phyloP scores from a whole-genome alignment of 1,284 basidiomycete genomes.

The Phylloboletellus chloephorus region DNA sequence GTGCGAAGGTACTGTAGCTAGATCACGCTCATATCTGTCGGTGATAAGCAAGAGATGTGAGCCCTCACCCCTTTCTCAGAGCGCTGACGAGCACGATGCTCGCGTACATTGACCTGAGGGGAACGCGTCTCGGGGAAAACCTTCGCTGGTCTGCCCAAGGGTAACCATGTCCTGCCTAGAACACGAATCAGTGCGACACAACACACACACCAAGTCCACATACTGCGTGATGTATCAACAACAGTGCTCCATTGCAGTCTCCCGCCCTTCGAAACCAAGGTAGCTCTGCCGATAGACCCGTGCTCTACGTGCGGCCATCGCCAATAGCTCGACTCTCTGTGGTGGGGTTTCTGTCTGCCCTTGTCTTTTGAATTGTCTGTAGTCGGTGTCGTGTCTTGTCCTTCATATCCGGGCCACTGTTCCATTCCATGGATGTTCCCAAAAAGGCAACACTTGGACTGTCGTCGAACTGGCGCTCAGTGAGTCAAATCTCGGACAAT shows the following conservation, averaged over 20 bases:
- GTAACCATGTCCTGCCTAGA: conserved; percentile 21
- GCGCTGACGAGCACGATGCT: conserved; percentile 38
- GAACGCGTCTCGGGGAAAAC: conserved; percentile 56
- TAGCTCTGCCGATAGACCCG: conserved; percentile 51
- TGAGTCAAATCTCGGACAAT: conserved; percentile 38
- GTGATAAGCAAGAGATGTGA: background rate
- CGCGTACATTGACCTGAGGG: conserved; percentile 27
- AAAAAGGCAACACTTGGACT: conserved; percentile 19
- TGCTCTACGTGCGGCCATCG: conserved; percentile 51
- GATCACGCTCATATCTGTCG: conserved; percentile 6
- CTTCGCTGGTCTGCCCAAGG: conserved; percentile 32
- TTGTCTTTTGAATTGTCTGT: conserved; percentile 13
- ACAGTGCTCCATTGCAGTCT: conserved; percentile 52
- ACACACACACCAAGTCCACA: conserved; percentile 9
- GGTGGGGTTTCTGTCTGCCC: conserved; percentile 20
- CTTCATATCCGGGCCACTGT: conserved; percentile 54
- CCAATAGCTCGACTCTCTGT: conserved; percentile 19
- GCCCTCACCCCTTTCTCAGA: conserved; percentile 58
- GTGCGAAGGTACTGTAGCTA: conserved; percentile 66
- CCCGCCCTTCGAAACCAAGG: conserved; percentile 41
- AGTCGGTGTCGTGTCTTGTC: conserved; percentile 14
- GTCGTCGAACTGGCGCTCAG: conserved; percentile 6
- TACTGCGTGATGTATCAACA: conserved; percentile 24
- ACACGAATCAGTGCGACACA: conserved; percentile 4
- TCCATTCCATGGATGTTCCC: conserved; percentile 54